Evolutionary conservation across 176 grass and related monocot species (phyloP), one percentile per base, ranked within the genome.

Genomic region (bread wheat (Triticum aestivum)): DNA sequence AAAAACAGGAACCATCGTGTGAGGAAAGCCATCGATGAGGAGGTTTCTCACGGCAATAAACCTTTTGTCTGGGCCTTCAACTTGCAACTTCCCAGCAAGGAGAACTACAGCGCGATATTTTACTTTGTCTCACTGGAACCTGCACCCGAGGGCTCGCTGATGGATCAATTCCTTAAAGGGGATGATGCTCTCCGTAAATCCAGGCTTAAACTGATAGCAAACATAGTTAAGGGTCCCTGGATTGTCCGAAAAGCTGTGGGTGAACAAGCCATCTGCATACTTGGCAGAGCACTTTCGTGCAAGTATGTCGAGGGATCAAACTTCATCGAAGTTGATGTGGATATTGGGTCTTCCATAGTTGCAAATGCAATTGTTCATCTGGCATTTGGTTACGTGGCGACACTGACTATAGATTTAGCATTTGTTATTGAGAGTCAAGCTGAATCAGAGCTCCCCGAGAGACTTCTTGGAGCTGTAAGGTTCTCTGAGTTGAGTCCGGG

Each of bases 21-120:
- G 56, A 93, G 92, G 59, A 94, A 87, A 90, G 81, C 92, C 79
- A 87, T 96, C 1, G 82, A 96, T 82, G 75, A 90, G 29, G 88
- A 94, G 77, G 81, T 81, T 80, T 90, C 67, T 5, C 24, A 5
- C 80, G 88, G 88, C 71, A 89, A 88, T 63, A 78, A 90, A 27
- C 96, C 93, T 42, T 98, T 96, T 86, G 84, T 94, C 42, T 98
- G 96, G 96, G 93, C 93, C 37, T 98, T 98, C 62, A 98, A 98
- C 88, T 75, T 98, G 85, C 96, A 98, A 90, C 61, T 98, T 10
- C 93, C 96, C 51, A 78, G 70, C 37, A 98, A 96, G 86, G 96
- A 98, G 73, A 96, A 94, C 72, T 92, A 94, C 52, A 92, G 91
- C 24, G 88, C 87, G 33, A 80, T 94, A 83, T 83, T 93, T 79